Conservation (phyloP, 2,329 filamentous ascomycete species). For the Penicillium brevicompactum region DNA sequence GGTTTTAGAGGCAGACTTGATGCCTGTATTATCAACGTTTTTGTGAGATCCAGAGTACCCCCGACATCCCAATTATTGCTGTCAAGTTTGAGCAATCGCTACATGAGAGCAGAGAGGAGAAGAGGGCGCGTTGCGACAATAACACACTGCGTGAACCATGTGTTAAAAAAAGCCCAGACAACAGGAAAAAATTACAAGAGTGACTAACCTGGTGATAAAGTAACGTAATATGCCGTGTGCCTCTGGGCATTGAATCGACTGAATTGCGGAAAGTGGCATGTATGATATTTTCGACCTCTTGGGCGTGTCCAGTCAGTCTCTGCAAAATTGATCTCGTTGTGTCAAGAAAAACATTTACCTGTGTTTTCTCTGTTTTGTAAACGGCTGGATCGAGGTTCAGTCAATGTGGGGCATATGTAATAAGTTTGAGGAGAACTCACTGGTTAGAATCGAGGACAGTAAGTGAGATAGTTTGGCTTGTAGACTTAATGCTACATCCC, state of each 20-base stretch:
- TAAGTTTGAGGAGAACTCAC: slow-evolving; percentile 24
- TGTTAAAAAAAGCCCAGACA: not conserved
- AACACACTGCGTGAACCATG: not conserved
- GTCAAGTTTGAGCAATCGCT: slow-evolving; percentile 34
- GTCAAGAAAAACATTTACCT: slow-evolving; percentile 39
- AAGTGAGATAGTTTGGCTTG: slow-evolving; percentile 42
- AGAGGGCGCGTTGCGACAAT: not conserved
- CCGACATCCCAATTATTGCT: slow-evolving; percentile 34
- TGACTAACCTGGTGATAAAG: slow-evolving; percentile 16
- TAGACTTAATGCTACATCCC: slow-evolving; percentile 35
- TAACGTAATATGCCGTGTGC: slow-evolving; percentile 41
- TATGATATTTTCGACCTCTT: slow-evolving; percentile 44
- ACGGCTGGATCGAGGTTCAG: slow-evolving; percentile 27
- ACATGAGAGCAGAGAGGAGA: slow-evolving; percentile 41
- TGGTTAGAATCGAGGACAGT: slow-evolving; percentile 38
- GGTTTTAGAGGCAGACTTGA: slow-evolving; percentile 46
- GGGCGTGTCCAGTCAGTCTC: slow-evolving; percentile 40
- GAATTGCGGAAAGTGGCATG: slow-evolving; percentile 37
- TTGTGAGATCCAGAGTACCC: slow-evolving; percentile 37
- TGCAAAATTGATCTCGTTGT: slow-evolving; percentile 40
- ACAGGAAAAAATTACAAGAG: too few species aligned
- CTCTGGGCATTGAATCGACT: slow-evolving; percentile 39
- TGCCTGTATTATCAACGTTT: slow-evolving; percentile 42
- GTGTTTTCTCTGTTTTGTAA: slow-evolving; percentile 39
- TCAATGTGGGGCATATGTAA: not conserved